phyloP scores from a whole-genome alignment of 495 filamentous ascomycete species.

The Talaromyces nanjingensis region DNA sequence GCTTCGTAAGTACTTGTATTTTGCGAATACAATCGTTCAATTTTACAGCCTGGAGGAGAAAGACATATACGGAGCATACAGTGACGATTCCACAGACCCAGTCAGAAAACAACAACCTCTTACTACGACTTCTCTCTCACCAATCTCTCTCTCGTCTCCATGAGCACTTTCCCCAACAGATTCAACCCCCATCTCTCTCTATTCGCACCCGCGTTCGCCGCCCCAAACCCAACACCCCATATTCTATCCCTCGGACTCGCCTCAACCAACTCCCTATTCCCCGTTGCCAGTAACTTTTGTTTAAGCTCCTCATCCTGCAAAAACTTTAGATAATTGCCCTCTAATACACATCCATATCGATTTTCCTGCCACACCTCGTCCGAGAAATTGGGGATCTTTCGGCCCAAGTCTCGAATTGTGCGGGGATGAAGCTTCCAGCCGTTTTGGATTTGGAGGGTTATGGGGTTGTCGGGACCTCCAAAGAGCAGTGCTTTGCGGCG shows the following conservation, averaged over 20 bases:
- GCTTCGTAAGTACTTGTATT: too few relatives aligned
- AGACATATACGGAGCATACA: too few relatives aligned
- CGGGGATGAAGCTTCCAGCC: conserved; percentile 21
- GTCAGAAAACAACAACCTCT: not conserved
- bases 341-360: conserved; percentile 48
- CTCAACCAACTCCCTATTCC: conserved; percentile 55
- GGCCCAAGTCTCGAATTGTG: conserved; percentile 48
- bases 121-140: conserved; percentile 10
- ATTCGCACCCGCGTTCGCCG: conserved; percentile 37
- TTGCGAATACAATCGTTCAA: too few relatives aligned
- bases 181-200: conserved; percentile 57
- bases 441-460: conserved; percentile 34
- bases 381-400: conserved; percentile 48
- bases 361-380: conserved; percentile 44
- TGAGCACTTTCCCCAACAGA: conserved; percentile 55
- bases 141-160: conserved; percentile 39
- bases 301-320: conserved; percentile 32
- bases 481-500: conserved; percentile 55
- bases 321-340: conserved; percentile 57
- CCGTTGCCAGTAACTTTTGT: conserved; percentile 47
- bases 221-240: conserved; percentile 60
- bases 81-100: too few relatives aligned
- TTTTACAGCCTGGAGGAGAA: too few relatives aligned
- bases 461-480: conserved; percentile 20
- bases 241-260: conserved; percentile 54